phyloP scores from a whole-genome alignment of 768 basidiomycete genomes.

The Auricularia sp. region DNA sequence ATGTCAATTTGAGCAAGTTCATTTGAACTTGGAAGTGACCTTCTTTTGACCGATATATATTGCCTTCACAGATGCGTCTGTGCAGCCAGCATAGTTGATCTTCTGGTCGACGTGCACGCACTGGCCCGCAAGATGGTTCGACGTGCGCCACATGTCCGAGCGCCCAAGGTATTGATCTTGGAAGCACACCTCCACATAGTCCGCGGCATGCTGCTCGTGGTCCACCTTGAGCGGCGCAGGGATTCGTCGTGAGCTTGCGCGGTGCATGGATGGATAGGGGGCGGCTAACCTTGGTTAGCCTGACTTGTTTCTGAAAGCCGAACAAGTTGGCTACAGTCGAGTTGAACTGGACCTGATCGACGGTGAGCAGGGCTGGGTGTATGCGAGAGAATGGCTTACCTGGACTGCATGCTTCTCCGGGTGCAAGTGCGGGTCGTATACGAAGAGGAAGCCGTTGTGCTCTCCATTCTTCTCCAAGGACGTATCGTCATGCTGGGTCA shows the following conservation, averaged over 20 bases:
- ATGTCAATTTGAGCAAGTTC: slow-evolving; percentile 7
- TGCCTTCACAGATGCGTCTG: slow-evolving; percentile 70
- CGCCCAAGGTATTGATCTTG: slow-evolving; percentile 93
- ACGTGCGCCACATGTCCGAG: slow-evolving; percentile 93
- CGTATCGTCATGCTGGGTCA: slow-evolving; percentile 29
- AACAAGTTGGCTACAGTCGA: slow-evolving; percentile 64
- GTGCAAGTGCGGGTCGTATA: slow-evolving; percentile 54
- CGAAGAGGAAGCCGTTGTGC: slow-evolving; percentile 44
- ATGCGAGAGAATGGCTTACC: slow-evolving; percentile 24
- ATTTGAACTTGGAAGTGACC: slow-evolving; percentile 25
- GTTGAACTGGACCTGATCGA: slow-evolving; percentile 5
- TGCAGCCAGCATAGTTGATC: slow-evolving; percentile 72
- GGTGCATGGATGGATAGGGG: slow-evolving; percentile 1
- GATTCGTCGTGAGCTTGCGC: background rate
- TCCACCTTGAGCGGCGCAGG: slow-evolving; percentile 46
- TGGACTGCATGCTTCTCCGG: slow-evolving; percentile 52
- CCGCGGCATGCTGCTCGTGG: slow-evolving; percentile 48
- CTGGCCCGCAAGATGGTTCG: slow-evolving; percentile 68
- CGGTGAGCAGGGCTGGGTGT: background rate
- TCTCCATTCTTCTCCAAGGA: slow-evolving; percentile 30
- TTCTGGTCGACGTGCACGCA: slow-evolving; percentile 81
- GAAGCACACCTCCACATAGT: slow-evolving; percentile 83
- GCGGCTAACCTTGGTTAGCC: slow-evolving; percentile 50
- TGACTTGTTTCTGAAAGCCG: slow-evolving; percentile 58
- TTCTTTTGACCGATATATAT: slow-evolving; percentile 65